phyloP scores from a whole-genome alignment of 352 stramenopile genomes.

The Phytophthora tubulina region DNA sequence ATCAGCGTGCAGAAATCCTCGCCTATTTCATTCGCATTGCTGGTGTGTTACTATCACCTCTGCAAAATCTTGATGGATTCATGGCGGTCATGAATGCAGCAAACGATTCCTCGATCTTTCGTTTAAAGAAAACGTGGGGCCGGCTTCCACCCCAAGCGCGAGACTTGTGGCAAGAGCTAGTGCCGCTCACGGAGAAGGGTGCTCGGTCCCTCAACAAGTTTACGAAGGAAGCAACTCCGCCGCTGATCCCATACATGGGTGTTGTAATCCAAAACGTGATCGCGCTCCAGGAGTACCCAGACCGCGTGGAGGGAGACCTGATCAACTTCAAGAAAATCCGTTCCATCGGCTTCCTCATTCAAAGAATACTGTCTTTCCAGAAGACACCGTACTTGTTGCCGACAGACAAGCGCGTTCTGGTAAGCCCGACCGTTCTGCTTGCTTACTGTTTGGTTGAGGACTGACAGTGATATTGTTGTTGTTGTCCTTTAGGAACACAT shows the following conservation, averaged over 20 bases:
- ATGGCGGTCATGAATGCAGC: conserved; percentile 93
- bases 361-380: conserved; percentile 70
- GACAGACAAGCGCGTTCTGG: conserved; percentile 83
- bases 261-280: conserved; percentile 90
- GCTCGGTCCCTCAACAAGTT: conserved; percentile 82
- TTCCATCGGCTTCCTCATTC: conserved; percentile 69
- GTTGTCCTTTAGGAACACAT: conserved; percentile 68
- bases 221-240: conserved; percentile 73
- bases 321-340: conserved; percentile 93
- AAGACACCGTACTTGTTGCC: conserved; percentile 83
- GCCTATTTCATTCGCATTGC: conserved; percentile 89
- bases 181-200: conserved; percentile 86
- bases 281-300: conserved; percentile 84
- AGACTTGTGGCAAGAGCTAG: conserved; percentile 86
- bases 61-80: conserved; percentile 91
- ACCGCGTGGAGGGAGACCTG: conserved; percentile 75
- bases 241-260: conserved; percentile 86
- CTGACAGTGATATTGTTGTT: neutral
- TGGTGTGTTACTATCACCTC: conserved; percentile 70
- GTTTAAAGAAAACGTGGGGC: conserved; percentile 89
- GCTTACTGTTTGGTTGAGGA: neutral
- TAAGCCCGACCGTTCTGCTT: conserved; percentile 37
- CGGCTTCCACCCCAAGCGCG: conserved; percentile 71
- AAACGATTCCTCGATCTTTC: conserved; percentile 89
- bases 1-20: conserved; percentile 83